Percentiles rank a stretch among this genome's conserved stretches.
These are phyloP conservation scores for Penicillium taxi DNA, from an alignment of 495 filamentous ascomycete species.

Conservation along the genomic window DNA sequence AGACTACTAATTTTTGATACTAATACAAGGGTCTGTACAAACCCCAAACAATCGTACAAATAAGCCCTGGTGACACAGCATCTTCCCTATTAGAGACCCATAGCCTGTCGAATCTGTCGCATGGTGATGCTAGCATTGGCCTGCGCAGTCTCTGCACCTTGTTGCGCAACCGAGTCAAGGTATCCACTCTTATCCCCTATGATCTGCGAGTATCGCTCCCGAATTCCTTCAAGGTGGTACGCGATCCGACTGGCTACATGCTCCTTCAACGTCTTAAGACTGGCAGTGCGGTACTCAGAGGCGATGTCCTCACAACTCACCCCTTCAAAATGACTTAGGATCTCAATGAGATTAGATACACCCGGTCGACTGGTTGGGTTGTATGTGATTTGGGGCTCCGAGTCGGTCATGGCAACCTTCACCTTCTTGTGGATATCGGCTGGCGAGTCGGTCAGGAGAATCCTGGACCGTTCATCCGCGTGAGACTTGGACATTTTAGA, in stretches of 20 bases:
- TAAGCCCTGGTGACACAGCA: too few species aligned
- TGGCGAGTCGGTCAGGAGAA: constrained; percentile 66
- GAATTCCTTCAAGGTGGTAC: constrained; percentile 46
- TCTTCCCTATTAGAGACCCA: constrained; percentile 47
- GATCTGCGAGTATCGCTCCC: constrained; percentile 52
- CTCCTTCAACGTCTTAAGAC: constrained; percentile 58
- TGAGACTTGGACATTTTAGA: constrained; percentile 94
- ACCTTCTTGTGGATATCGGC: constrained; percentile 59
- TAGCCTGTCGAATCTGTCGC: constrained; percentile 47
- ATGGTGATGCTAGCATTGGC: constrained; percentile 63
- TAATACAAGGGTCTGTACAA: too few species aligned
- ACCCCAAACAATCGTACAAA: too few species aligned
- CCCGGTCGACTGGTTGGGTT: constrained; percentile 66
- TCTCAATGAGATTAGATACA: constrained; percentile 75
- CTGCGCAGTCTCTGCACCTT: constrained; percentile 53
- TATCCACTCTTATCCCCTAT: constrained; percentile 41
- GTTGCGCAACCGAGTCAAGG: constrained; percentile 50
- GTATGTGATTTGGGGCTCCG: constrained; percentile 52
- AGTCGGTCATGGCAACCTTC: constrained; percentile 70
- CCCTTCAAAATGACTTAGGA: constrained; percentile 59
- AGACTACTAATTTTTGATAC: too few species aligned
- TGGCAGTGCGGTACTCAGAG: constrained; percentile 38
- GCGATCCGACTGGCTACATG: constrained; percentile 49
- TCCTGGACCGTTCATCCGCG: constrained; percentile 56
- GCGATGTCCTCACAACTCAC: constrained; percentile 50